phyloP scores from a whole-genome alignment of 1,139 yeast species.

The Candida gigantensis region DNA sequence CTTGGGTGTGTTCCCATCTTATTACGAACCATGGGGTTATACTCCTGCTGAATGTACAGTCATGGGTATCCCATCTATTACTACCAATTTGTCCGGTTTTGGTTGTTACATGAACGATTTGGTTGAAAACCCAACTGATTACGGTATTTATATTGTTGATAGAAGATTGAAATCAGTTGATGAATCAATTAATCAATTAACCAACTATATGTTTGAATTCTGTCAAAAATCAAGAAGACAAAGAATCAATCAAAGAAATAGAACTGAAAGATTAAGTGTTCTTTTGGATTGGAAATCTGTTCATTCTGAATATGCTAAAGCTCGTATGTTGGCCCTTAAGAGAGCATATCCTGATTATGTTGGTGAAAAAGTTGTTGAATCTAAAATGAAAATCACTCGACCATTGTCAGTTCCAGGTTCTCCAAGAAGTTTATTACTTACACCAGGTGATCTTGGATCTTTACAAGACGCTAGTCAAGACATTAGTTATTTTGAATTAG shows the following conservation, averaged over 20 bases:
- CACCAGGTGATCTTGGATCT: constrained; percentile 98
- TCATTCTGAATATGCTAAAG: constrained; percentile 96
- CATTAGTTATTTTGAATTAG: constrained; percentile 81
- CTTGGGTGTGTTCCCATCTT: constrained; percentile 96
- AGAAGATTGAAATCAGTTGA: constrained; percentile 92
- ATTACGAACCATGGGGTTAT: constrained; percentile 99
- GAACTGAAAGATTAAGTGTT: constrained; percentile 93
- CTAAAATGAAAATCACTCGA: constrained; percentile 74
- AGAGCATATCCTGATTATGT: constrained; percentile 93
- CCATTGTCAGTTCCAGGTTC: constrained; percentile 97
- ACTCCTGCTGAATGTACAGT: constrained; percentile 99
- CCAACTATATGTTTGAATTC: constrained; percentile 88
- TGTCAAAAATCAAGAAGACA: constrained; percentile 90
- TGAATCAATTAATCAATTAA: constrained; percentile 88
- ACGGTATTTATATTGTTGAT: constrained; percentile 96
- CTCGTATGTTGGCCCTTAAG: constrained; percentile 86
- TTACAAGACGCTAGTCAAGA: constrained; percentile 78
- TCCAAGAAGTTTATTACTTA: constrained; percentile 73
- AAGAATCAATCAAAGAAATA: constrained; percentile 95
- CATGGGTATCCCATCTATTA: constrained; percentile 99
- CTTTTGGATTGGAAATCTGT: constrained; percentile 95
- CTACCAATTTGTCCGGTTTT: constrained; percentile 94
- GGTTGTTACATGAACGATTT: constrained; percentile 99
- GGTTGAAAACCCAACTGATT: constrained; percentile 91
- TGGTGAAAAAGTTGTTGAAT: constrained; percentile 62